Evolutionary conservation across 2,329 filamentous ascomycete genomes (phyloP), one percentile per base, ranked within the genome.

Genomic region (Leptoxyphium fumago): DNA sequence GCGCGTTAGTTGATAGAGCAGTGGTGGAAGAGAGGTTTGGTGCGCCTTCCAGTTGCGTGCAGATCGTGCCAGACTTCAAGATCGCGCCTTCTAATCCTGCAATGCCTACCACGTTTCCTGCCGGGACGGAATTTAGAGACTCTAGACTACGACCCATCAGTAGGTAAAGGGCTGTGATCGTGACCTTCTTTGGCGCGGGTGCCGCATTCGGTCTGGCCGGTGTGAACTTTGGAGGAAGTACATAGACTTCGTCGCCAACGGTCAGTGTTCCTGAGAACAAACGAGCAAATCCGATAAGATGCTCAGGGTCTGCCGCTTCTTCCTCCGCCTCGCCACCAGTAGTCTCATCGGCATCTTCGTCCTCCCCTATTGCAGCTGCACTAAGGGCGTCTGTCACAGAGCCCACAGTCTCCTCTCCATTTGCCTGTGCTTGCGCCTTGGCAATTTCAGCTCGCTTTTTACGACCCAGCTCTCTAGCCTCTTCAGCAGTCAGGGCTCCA

Each of bases 21-120:
- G 72, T 78, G 8, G 96, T 79, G 50, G 89, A 89, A 1, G 88
- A 91, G 43, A 98, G 69, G 64, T 98, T 98, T 53, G 93, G 79
- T 6, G 84, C 80, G 13, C 91, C 91, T 41, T 86, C 81, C 0
- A 93, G 68, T 50, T 84, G 82, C 50, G 85, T 94, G 67, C 87
- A 95, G 2, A 98, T 70, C 0, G 91, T 98, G 10, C 88, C 91
- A 1, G 87, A 93, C 62, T 98, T 98, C 44, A 98, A 72, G n/a
- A 98, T 82, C 48, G 89, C 82, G 13, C 88, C 89, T 57, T 91
- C 88, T 1, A 98, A 75, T 2, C 91, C 91, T 29, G 82, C 86
- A 44, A 98, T 91, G 18, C 91, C 91, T 58, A 98, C 96, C 4
- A 98, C 83, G 7, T 94, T 88, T 38, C 91, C 91, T 1, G 91